These are phyloP conservation scores for Buddleja alternifolia DNA, from an alignment of 257 asterid species.

Conservation along the genomic window DNA sequence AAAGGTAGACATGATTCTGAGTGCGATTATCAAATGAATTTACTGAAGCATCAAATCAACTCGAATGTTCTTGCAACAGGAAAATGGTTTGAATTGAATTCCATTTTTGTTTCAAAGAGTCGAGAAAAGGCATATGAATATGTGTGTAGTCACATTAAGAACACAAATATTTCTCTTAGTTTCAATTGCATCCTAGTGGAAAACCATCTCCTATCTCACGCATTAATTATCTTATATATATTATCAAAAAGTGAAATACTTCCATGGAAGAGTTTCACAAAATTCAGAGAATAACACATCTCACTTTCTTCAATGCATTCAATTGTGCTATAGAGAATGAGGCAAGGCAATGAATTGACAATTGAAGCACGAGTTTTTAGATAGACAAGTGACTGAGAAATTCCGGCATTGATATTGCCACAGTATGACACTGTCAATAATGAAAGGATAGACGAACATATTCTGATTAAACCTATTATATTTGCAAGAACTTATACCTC, in stretches of 20 bases:
- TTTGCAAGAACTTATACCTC: slow-evolving; percentile 6
- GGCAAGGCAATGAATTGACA: no score
- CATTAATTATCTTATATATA: not conserved
- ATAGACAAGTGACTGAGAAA: not conserved
- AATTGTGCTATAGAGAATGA: not conserved
- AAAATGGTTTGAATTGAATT: not conserved
- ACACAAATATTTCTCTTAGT: not conserved
- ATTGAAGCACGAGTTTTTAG: not conserved
- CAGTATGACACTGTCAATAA: not conserved
- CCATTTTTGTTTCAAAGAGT: not conserved
- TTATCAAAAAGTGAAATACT: not conserved
- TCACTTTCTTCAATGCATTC: not conserved
- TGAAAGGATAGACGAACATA: not conserved
- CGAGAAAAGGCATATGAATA: slow-evolving; percentile 1
- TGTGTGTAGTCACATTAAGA: not conserved
- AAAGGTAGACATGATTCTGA: not conserved
- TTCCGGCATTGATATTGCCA: not conserved
- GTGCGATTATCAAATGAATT: not conserved
- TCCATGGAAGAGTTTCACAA: not conserved
- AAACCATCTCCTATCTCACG: not conserved
- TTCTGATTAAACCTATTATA: not conserved
- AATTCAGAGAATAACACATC: not conserved
- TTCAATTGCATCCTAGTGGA: slow-evolving; percentile 17
- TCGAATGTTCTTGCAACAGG: not conserved
- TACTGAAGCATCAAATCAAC: not conserved